phyloP scores from a whole-genome alignment of 257 asterid species.

The Solanum phureja region DNA sequence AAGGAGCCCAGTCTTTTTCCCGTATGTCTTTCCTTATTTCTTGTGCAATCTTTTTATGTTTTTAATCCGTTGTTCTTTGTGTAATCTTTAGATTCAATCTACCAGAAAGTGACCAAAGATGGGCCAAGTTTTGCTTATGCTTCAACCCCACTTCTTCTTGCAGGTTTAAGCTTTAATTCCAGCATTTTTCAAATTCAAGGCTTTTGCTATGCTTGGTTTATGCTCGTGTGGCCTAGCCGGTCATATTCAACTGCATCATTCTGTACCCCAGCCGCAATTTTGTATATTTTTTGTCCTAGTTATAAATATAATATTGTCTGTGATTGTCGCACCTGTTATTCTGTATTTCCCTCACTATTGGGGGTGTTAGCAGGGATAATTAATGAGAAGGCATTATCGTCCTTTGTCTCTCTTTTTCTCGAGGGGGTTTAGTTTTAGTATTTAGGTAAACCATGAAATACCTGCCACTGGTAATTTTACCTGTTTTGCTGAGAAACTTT shows the following conservation, averaged over 20 bases:
- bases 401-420: not conserved
- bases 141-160: not conserved
- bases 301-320: not conserved
- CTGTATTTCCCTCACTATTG: not conserved
- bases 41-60: not conserved
- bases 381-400: not conserved
- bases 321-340: not conserved
- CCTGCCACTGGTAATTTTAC: not conserved
- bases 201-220: constrained; percentile 10
- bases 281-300: not conserved
- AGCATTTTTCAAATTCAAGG: constrained; percentile 8
- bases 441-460: not conserved
- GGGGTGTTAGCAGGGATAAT: not conserved
- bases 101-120: not conserved
- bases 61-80: not conserved
- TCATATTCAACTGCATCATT: not conserved
- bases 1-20: not conserved
- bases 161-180: constrained; percentile 13
- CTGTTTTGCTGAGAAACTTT: not conserved
- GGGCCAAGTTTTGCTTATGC: not conserved
- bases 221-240: constrained; percentile 15
- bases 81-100: not conserved
- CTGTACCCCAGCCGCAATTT: not conserved
- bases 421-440: not conserved
- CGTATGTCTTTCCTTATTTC: not conserved